These are phyloP conservation scores for Parasitella parasitica DNA, from an alignment of 371 early-diverging fungal genomes.

Conservation along the genomic window DNA sequence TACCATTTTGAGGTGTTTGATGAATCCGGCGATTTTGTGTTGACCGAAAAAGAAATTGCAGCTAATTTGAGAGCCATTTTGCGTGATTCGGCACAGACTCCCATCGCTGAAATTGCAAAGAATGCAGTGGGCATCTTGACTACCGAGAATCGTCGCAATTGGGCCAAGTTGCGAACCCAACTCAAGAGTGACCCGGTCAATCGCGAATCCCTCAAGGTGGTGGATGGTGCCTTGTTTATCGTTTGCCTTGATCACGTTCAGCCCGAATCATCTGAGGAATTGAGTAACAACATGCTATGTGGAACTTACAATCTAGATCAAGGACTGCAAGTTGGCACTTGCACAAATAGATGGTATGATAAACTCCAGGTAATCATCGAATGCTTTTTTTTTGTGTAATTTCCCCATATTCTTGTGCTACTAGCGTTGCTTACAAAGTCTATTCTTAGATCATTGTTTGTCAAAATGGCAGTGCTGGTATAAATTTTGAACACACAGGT, in stretches of 20 bases:
- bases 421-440: not conserved
- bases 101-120: slow-evolving; percentile 30
- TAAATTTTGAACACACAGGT: slow-evolving; percentile 63
- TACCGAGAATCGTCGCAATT: slow-evolving; percentile 67
- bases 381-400: not conserved
- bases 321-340: slow-evolving; percentile 56
- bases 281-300: slow-evolving; percentile 58
- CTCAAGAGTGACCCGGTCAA: slow-evolving; percentile 51
- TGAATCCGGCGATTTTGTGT: slow-evolving; percentile 33
- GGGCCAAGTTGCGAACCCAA: slow-evolving; percentile 58
- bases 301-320: slow-evolving; percentile 50
- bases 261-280: slow-evolving; percentile 38
- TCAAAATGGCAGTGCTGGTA: slow-evolving; percentile 59
- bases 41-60: slow-evolving; percentile 52
- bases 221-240: slow-evolving; percentile 78
- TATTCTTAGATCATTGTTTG: slow-evolving; percentile 54
- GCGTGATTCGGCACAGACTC: slow-evolving; percentile 34
- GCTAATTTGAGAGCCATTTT: slow-evolving; percentile 44
- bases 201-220: slow-evolving; percentile 53
- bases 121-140: slow-evolving; percentile 65
- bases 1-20: slow-evolving; percentile 67
- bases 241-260: slow-evolving; percentile 76
- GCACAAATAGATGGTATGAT: slow-evolving; percentile 61
- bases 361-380: slow-evolving; percentile 48
- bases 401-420: not conserved